Conservation (phyloP, 768 basidiomycete species). For the Mycena floridula region DNA sequence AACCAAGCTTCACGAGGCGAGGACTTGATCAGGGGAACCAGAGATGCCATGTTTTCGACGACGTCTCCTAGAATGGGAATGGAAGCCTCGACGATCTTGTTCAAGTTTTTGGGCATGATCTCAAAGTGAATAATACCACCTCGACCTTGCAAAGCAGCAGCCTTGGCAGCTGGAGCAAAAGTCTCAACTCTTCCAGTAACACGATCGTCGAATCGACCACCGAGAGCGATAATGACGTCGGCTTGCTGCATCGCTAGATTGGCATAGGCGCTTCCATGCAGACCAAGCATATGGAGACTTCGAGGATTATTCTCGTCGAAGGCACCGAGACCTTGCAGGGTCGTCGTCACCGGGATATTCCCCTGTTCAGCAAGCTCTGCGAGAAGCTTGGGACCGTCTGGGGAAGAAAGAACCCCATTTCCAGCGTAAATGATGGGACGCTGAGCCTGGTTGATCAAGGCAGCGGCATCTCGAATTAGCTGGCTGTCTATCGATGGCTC, state of each 20-base stretch:
- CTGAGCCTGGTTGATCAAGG: slow-evolving; percentile 87
- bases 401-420: slow-evolving; percentile 79
- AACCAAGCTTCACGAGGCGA: slow-evolving; percentile 78
- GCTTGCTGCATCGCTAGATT: slow-evolving; percentile 98
- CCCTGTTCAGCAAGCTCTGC: slow-evolving; percentile 72
- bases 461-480: slow-evolving; percentile 78
- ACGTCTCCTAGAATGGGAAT: slow-evolving; percentile 96
- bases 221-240: slow-evolving; percentile 96
- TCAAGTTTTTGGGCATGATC: slow-evolving; percentile 97
- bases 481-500: slow-evolving; percentile 56
- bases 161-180: slow-evolving; percentile 87
- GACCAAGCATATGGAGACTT: slow-evolving; percentile 95
- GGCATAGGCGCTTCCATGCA: slow-evolving; percentile 97
- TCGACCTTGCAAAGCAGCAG: slow-evolving; percentile 77
- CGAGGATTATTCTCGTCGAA: slow-evolving; percentile 87
- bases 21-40: slow-evolving; percentile 73
- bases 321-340: slow-evolving; percentile 90
- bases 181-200: slow-evolving; percentile 86
- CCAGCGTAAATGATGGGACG: slow-evolving; percentile 92
- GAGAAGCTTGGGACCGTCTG: slow-evolving; percentile 78
- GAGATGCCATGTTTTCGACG: slow-evolving; percentile 67
- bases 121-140: slow-evolving; percentile 99
- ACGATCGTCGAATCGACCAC: slow-evolving; percentile 95
- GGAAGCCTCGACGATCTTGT: slow-evolving; percentile 95
- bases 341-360: slow-evolving; percentile 96